Base-by-base conservation (phyloP, 2,329 filamentous ascomycete species). In the Zarea fungicola region DNA sequence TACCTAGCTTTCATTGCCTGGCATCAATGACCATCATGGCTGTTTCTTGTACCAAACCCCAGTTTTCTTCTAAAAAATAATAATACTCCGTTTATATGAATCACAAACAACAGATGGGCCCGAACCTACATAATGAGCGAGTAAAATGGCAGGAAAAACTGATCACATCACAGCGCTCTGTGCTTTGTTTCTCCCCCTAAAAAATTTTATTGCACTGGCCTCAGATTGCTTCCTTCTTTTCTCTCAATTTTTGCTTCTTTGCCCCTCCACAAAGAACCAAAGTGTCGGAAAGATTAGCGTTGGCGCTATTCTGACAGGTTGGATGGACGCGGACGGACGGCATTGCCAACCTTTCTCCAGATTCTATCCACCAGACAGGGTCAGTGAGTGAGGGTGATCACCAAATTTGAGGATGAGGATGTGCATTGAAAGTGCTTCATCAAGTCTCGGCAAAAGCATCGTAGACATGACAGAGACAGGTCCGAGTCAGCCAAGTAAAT, bases 391-490 rank as follows among this genome's bases (percentile, higher is more conserved):
- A n/a, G n/a, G n/a, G n/a, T n/a, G n/a, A n/a, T n/a, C n/a, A n/a
- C n/a, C n/a, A n/a, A n/a, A n/a, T n/a, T n/a, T n/a, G n/a, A n/a
- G n/a, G n/a, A n/a, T n/a, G n/a, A n/a, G n/a, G n/a, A n/a, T 14
- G 18, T 26, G 29, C 29, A 36, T 35, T 29, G 31, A 14, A 13
- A 26, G n/a, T 37, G 32, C 32, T 37, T 45, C 42, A 45, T 25
- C 25, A n/a, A n/a, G n/a, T 45, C 31, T 16, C 32, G 32, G 36
- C 42, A 29, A 16, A 45, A 29, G 13, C 22, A 36, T 37, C 42
- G 36, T 32, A 45, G n/a, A 45, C 42, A 45, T 45, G 32, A 26
- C 41, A 29, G 41, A 25, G 11, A 22, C 41, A 16, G n/a, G 19
- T 13, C 19, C 41, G 29, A 21, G 28, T 31, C 23, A 23, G 23